Evolutionary conservation across 2,329 filamentous ascomycete species (phyloP), one percentile per base, ranked within the genome.

Genomic region (Ceratocystis eucalypticola): DNA sequence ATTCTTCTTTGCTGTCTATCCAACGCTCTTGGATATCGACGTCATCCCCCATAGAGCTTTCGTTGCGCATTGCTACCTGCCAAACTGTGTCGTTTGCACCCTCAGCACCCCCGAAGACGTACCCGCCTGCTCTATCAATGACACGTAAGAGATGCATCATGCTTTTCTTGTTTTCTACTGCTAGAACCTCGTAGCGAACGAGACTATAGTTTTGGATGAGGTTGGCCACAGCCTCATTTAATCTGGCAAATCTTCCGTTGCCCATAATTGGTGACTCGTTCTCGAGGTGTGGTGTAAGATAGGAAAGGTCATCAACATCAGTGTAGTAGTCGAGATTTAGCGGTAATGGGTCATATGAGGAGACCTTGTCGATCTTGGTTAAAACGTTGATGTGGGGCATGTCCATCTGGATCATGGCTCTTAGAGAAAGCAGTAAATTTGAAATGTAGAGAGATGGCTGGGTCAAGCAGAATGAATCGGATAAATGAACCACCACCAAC

Each of bases 241-340:
- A 79, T 3, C 87, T 85, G 63, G 86, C 82, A 73, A 95, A 97
- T 73, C 96, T 96, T 22, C 84, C 80, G 70, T 84, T 86, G 5
- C 82, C 81, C 74, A 88, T 76, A 5, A 80, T 82, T 0, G 89
- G 85, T 1, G 88, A 87, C 75, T 99, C 94, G 28, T 84, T 81
- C 71, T 91, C 86, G 53, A 99, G 84, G 68, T 87, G 81, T 1
- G 91, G 91, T 0, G 94, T 82, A 12, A 99, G 81, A 71, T 96
- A 91, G 25, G 84, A 84, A 3, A 99, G 82, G 72, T 96, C 91
- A 75, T 99, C 92, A 6, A 97, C 93, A 75, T 99, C 93, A 69
- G 94, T 97, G 75, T 97, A 99, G 76, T 88, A 99, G 70, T 96
- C 92, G 68, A 99, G 85, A 72, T 96, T 96, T 80, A 99, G 96